Conservation (phyloP, 2,329 filamentous ascomycete genomes). For the Alternaria atra region DNA sequence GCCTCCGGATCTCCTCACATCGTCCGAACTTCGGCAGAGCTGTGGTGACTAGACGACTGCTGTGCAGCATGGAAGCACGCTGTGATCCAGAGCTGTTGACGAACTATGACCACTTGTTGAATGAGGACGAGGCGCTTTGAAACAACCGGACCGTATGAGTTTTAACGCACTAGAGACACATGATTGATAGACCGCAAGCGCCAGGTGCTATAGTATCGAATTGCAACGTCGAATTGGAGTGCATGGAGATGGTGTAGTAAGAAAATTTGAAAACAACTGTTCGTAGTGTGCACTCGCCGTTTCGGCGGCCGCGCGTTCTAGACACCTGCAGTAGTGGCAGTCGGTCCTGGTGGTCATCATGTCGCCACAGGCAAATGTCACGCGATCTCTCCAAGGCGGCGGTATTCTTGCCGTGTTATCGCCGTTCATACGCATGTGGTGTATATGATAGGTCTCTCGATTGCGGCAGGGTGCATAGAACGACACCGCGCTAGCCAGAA, state of each 20-base stretch:
- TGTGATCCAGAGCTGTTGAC: not conserved
- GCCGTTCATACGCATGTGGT: not conserved
- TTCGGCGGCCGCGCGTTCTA: not conserved
- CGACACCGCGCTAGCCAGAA: not conserved
- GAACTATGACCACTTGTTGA: not conserved
- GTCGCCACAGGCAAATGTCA: not conserved
- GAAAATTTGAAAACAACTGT: not conserved
- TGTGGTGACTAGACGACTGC: not conserved
- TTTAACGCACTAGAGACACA: not conserved
- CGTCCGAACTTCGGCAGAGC: not conserved
- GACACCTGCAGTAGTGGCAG: not conserved
- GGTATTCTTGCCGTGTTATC: not conserved
- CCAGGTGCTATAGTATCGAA: not conserved
- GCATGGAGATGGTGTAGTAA: not conserved
- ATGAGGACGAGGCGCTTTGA: not conserved
- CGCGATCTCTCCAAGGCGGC: not conserved
- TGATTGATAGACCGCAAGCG: not conserved
- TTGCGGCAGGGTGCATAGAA: not conserved
- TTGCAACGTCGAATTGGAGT: not conserved
- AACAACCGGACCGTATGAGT: conserved; percentile 7
- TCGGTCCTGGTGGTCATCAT: not conserved
- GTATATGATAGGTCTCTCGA: not conserved
- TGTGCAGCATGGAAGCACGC: not conserved
- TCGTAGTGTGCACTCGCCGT: not conserved
- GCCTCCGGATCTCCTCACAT: conserved; percentile 19